phyloP scores from a whole-genome alignment of 2,329 filamentous ascomycete genomes.

The Aspergillus thermomutatus region DNA sequence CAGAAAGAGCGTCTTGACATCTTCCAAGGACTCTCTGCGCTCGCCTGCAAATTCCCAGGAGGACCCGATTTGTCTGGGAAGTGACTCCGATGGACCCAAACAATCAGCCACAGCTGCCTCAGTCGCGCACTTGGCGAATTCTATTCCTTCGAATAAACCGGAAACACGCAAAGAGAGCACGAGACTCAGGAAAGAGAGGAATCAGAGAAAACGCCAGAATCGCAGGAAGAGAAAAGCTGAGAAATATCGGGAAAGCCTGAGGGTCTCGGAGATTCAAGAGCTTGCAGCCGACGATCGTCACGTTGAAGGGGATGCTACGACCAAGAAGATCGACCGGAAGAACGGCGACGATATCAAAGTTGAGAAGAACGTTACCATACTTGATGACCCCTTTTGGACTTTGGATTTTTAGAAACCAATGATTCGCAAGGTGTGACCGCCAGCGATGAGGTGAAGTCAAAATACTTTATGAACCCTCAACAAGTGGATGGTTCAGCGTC shows the following conservation, averaged over 20 bases:
- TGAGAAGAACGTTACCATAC: neutral
- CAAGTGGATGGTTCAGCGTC: neutral
- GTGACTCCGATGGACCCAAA: neutral
- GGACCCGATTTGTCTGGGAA: neutral
- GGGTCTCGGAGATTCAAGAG: neutral
- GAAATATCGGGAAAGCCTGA: neutral
- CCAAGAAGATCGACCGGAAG: neutral
- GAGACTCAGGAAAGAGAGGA: neutral
- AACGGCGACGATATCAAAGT: neutral
- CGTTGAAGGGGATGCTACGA: neutral
- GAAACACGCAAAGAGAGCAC: neutral
- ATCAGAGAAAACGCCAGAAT: neutral
- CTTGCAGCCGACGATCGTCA: neutral
- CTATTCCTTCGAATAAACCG: neutral
- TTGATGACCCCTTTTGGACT: slow-evolving; percentile 14
- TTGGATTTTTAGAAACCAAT: slow-evolving; percentile 38
- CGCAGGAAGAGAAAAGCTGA: neutral
- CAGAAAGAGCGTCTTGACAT: neutral
- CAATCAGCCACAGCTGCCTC: neutral
- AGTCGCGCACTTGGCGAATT: neutral
- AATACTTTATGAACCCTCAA: slow-evolving; percentile 24
- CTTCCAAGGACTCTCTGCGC: neutral
- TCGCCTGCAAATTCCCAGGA: neutral
- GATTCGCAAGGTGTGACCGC: slow-evolving; percentile 37
- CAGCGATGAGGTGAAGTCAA: slow-evolving; percentile 39